These are phyloP conservation scores for Sclerotinia minor DNA, from an alignment of 2,329 filamentous ascomycete genomes.

Conservation along the genomic window DNA sequence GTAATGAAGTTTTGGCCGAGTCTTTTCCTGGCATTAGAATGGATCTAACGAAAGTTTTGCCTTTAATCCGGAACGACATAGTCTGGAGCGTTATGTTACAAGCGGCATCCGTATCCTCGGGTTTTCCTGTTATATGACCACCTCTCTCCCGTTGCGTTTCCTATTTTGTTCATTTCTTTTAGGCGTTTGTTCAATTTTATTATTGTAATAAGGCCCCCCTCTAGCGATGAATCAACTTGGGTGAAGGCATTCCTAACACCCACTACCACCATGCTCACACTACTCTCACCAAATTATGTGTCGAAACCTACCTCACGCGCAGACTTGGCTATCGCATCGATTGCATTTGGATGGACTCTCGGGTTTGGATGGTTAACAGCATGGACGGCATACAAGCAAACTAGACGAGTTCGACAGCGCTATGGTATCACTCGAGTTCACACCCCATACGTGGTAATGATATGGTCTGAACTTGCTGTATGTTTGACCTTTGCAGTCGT, in stretches of 20 bases:
- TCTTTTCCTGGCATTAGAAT: background rate
- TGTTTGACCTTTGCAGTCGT: constrained; percentile 45
- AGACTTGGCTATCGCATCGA: constrained; percentile 44
- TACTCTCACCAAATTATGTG: constrained; percentile 23
- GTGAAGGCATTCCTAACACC: background rate
- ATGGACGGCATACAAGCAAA: constrained; percentile 44
- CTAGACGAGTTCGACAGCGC: constrained; percentile 40
- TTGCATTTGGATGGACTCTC: constrained; percentile 45
- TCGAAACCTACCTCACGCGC: constrained; percentile 23
- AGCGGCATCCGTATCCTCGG: background rate
- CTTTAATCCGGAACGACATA: background rate
- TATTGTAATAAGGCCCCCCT: background rate
- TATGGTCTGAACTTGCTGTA: constrained; percentile 47
- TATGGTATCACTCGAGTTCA: constrained; percentile 38
- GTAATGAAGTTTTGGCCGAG: background rate
- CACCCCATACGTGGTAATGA: constrained; percentile 37
- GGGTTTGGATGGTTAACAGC: constrained; percentile 43
- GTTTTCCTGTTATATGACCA: background rate
- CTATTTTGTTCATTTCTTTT: background rate
- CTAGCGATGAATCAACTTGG: constrained; percentile 2
- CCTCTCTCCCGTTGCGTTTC: background rate
- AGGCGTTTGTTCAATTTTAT: background rate
- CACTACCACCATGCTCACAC: constrained; percentile 1
- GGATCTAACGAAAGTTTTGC: background rate
- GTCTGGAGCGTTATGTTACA: background rate